Evolutionary conservation across 768 basidiomycete species (phyloP).

Genomic region (Lentinula detonsa): DNA sequence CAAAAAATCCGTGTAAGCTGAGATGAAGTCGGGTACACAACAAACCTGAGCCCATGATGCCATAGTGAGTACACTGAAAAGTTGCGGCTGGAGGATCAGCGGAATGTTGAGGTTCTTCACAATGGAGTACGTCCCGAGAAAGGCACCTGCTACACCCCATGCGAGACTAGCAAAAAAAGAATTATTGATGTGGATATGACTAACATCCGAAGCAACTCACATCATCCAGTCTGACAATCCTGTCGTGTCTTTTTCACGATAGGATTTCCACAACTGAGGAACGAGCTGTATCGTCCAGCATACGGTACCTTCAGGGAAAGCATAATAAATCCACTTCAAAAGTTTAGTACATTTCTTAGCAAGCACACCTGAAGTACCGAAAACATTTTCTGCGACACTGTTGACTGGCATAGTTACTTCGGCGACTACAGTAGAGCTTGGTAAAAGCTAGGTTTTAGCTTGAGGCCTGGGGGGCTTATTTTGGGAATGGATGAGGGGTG

Average conservation of each 20-base stretch:
- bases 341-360: neutral
- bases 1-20: slow-evolving; percentile 30
- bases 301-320: slow-evolving; percentile 40
- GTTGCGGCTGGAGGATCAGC: slow-evolving; percentile 61
- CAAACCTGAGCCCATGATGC: slow-evolving; percentile 4
- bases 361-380: slow-evolving; percentile 56
- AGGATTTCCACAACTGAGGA: slow-evolving; percentile 73
- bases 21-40: neutral
- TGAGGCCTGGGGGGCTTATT: no score
- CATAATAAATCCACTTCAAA: neutral
- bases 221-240: slow-evolving; percentile 68
- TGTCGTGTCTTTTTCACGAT: slow-evolving; percentile 56
- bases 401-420: slow-evolving; percentile 37
- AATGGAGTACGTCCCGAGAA: slow-evolving; percentile 65
- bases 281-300: slow-evolving; percentile 64
- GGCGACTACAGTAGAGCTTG: no score
- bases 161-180: slow-evolving; percentile 31
- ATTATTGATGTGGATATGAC: neutral
- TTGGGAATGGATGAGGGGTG: no score
- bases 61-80: slow-evolving; percentile 36
- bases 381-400: slow-evolving; percentile 53
- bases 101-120: slow-evolving; percentile 65
- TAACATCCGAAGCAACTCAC: slow-evolving; percentile 26
- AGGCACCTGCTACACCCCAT: slow-evolving; percentile 55
- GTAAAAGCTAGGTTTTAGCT: no score